phyloP scores from a whole-genome alignment of 2,329 filamentous ascomycete genomes.

The Pyricularia sp. region DNA sequence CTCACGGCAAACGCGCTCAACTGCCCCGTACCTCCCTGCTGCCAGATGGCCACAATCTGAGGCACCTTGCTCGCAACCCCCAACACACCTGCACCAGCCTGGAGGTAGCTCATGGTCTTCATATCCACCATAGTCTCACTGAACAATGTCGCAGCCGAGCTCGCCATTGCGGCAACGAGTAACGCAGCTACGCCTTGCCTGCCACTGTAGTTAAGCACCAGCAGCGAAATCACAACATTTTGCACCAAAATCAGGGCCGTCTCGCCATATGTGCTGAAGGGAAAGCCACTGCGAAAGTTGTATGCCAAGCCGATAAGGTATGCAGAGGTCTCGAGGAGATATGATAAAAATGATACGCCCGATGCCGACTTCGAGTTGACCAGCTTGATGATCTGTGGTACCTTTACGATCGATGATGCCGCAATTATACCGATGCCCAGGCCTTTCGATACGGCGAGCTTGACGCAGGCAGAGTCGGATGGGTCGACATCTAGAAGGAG shows the following conservation, averaged over 20 bases:
- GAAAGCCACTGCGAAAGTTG: slow-evolving; percentile 82
- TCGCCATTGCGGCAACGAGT: slow-evolving; percentile 70
- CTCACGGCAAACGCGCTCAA: slow-evolving; percentile 85
- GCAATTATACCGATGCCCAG: slow-evolving; percentile 90
- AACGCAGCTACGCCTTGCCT: slow-evolving; percentile 58
- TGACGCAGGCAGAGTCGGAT: slow-evolving; percentile 68
- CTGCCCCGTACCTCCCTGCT: slow-evolving; percentile 84
- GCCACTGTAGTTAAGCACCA: slow-evolving; percentile 79
- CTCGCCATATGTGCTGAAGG: slow-evolving; percentile 96
- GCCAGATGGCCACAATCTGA: slow-evolving; percentile 81
- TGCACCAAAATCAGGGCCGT: slow-evolving; percentile 85
- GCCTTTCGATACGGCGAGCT: slow-evolving; percentile 83
- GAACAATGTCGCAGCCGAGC: slow-evolving; percentile 61
- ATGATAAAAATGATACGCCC: slow-evolving; percentile 82
- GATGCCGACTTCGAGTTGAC: slow-evolving; percentile 68
- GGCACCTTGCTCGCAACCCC: slow-evolving; percentile 87
- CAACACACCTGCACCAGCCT: slow-evolving; percentile 75
- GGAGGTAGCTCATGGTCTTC: slow-evolving; percentile 61
- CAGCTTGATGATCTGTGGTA: slow-evolving; percentile 94
- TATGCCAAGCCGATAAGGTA: slow-evolving; percentile 89
- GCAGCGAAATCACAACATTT: slow-evolving; percentile 78
- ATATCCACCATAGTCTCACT: slow-evolving; percentile 54
- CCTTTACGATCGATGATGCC: slow-evolving; percentile 85
- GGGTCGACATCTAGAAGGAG: slow-evolving; percentile 80
- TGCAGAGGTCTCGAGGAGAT: slow-evolving; percentile 80